Percentiles rank a stretch among this genome's conserved stretches.
Evolutionary conservation across 345 rosid species (phyloP).

Genomic region (Euphorbia pulcherrima): DNA sequence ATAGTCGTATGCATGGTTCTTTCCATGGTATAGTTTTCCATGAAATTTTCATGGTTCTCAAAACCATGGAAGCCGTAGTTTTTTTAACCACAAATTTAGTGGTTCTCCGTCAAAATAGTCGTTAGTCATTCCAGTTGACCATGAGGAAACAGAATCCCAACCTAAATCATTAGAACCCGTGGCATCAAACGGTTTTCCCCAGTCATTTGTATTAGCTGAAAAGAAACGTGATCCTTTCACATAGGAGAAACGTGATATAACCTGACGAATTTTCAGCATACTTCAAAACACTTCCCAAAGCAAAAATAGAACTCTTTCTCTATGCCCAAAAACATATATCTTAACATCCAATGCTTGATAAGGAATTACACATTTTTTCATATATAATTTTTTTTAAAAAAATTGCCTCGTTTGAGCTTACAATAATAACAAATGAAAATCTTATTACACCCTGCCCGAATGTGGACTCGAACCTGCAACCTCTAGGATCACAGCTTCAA

Average conservation of each 20-base stretch:
- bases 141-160: conserved; percentile 74
- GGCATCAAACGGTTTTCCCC: conserved; percentile 40
- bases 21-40: too few species aligned
- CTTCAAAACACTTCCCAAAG: not conserved
- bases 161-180: conserved; percentile 41
- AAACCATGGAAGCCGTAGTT: too few species aligned
- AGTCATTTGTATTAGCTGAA: conserved; percentile 38
- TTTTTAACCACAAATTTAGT: too few species aligned
- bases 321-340: conserved; percentile 1
- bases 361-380: not conserved
- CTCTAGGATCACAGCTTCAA: too few species aligned
- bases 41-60: too few species aligned
- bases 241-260: conserved; percentile 45
- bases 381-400: too few species aligned
- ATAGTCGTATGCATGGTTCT: too few species aligned
- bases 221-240: conserved; percentile 29
- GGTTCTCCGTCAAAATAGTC: conserved; percentile 90
- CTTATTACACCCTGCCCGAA: too few species aligned
- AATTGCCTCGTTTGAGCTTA: too few species aligned
- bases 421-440: too few species aligned
- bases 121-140: conserved; percentile 88
- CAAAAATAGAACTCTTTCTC: not conserved
- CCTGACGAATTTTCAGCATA: conserved; percentile 41
- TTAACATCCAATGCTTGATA: not conserved
- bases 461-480: too few species aligned